Base-by-base conservation (phyloP, 2,329 filamentous ascomycete species). In the Rhinocladiella mackenziei region DNA sequence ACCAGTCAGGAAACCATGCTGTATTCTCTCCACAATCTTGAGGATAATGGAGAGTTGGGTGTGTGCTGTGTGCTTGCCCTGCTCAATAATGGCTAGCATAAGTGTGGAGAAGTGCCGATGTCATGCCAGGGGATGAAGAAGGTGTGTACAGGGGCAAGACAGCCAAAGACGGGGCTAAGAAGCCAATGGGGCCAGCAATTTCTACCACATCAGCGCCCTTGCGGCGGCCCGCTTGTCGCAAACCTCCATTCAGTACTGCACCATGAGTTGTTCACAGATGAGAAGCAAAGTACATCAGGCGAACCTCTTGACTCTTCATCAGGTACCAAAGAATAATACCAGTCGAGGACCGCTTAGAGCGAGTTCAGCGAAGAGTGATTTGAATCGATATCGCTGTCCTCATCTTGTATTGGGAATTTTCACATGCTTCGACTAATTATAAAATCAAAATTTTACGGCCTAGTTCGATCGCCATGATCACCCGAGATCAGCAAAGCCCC, bases 361-460 rank as follows among this genome's bases (percentile, higher is more conserved):
- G n/a, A n/a, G n/a, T n/a, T n/a, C n/a, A n/a, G n/a, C n/a, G n/a
- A n/a, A n/a, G n/a, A n/a, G n/a, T n/a, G n/a, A n/a, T n/a, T n/a
- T n/a, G n/a, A n/a, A n/a, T n/a, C n/a, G n/a, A n/a, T n/a, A n/a
- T n/a, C n/a, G n/a, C n/a, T n/a, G n/a, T n/a, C n/a, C n/a, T n/a
- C n/a, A n/a, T n/a, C n/a, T n/a, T n/a, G n/a, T 44, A 17, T 23
- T 22, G 32, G 32, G 37, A 32, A 48, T 43, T 26, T 48, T 48
- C 45, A 48, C 45, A 48, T 48, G 45, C 43, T 45, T 35, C 32
- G 32, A 13, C 32, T 25, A 31, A 18, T 37, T 22, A n/a, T 13
- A 29, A 15, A 17, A 2, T 34, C 25, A 22, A 48, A 48, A 48
- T 34, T 30, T 35, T 39, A 25, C 15, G 11, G 28, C 17, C n/a